These are phyloP conservation scores for Aspergillus melleus DNA, from an alignment of 2,329 filamentous ascomycete species.

Conservation along the genomic window DNA sequence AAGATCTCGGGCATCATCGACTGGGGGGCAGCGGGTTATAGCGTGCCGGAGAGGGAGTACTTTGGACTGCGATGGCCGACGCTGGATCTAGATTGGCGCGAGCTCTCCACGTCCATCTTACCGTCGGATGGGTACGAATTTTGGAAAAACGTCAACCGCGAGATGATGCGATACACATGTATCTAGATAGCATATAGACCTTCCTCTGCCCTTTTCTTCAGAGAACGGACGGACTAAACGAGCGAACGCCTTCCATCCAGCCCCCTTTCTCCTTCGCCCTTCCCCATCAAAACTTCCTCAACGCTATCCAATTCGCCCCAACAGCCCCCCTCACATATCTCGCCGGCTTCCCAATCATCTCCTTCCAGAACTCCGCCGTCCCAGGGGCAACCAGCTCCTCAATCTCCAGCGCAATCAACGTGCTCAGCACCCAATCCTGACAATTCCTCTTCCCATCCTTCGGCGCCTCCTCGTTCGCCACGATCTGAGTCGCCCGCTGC, in stretches of 20 bases:
- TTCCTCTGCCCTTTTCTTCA: not conserved
- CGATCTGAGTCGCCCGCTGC: constrained; percentile 17
- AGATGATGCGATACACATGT: constrained; percentile 12
- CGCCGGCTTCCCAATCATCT: constrained; percentile 19
- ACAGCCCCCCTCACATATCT: not conserved
- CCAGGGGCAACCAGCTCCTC: constrained; percentile 26
- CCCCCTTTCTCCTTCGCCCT: no score
- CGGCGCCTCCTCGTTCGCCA: constrained; percentile 20
- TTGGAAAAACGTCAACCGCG: constrained; percentile 14
- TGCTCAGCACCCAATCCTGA: constrained; percentile 28
- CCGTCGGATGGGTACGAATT: constrained; percentile 13
- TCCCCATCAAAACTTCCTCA: not conserved
- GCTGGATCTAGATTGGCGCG: constrained; percentile 11
- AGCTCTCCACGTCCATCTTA: constrained; percentile 5
- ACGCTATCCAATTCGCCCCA: constrained; percentile 1
- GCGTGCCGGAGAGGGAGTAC: constrained; percentile 13
- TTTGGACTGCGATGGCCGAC: constrained; percentile 6
- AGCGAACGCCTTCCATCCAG: not conserved
- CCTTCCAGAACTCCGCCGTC: constrained; percentile 27
- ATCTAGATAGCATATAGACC: constrained; percentile 1
- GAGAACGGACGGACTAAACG: not conserved
- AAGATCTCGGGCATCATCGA: constrained; percentile 12
- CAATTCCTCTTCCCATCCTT: constrained; percentile 21
- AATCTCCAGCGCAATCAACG: constrained; percentile 25
- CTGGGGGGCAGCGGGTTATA: constrained; percentile 17